phyloP scores from a whole-genome alignment of 2,329 filamentous ascomycete species.

The Zymoseptoria brevis region DNA sequence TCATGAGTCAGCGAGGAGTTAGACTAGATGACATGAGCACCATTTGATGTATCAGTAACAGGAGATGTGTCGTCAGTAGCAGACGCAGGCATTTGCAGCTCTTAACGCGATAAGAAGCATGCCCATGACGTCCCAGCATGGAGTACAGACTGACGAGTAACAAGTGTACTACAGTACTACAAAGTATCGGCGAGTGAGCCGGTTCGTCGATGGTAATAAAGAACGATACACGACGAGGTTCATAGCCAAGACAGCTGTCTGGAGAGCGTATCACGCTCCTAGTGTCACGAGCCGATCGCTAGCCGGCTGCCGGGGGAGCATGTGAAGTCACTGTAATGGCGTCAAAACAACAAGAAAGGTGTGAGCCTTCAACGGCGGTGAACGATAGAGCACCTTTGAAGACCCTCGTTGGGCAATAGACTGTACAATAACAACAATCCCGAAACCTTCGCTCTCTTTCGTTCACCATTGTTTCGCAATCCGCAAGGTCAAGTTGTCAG shows the following conservation, averaged over 20 bases:
- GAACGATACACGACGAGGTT: neutral
- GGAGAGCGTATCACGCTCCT: neutral
- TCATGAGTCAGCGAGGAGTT: constrained; percentile 11
- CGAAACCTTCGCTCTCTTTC: too few species aligned
- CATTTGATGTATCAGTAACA: constrained; percentile 4
- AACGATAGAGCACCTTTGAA: neutral
- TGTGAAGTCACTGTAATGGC: neutral
- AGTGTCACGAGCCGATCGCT: neutral
- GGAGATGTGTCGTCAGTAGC: neutral
- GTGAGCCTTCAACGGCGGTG: neutral
- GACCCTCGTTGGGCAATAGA: too few species aligned
- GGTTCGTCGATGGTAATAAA: neutral
- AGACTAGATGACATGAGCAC: constrained; percentile 4
- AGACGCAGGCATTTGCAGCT: neutral
- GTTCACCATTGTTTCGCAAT: neutral
- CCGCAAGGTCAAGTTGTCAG: neutral
- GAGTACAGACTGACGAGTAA: neutral
- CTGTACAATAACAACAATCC: too few species aligned
- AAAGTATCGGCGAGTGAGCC: too few species aligned
- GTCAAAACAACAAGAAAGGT: neutral
- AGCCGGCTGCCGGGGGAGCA: neutral
- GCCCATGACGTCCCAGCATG: neutral
- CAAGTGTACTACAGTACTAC: neutral
- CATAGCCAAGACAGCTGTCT: neutral
- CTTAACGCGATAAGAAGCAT: neutral